Base-by-base conservation (phyloP, 2,329 filamentous ascomycete species). In the Mycosphaerella sp. region DNA sequence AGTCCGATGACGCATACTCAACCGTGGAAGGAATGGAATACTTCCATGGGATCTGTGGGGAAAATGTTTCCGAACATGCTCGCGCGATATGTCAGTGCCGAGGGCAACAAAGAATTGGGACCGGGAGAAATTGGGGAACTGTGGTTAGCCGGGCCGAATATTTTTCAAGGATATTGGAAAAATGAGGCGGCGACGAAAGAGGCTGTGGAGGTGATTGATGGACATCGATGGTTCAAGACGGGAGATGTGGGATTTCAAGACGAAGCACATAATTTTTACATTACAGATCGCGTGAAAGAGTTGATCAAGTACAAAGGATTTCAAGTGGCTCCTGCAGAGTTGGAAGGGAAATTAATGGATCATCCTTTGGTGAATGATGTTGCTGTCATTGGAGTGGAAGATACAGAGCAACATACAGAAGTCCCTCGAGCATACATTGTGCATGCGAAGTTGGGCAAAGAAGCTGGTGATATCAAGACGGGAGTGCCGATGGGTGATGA, bases 191-290 rank as follows among this genome's bases (percentile, higher is more conserved):
- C 84, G 2, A 89, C 88, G 2, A 76, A 74, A 2, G 83, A 88
- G 44, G 83, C 86, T 0, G 83, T 92, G 56, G 48, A 56, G 31
- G 87, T 86, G 2, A 54, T 61, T 6, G 89, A 95, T 60, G 89
- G 89, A 0, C 42, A 54, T 14, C 52, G 59, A 12, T 96, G 84
- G 75, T 95, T 95, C 78, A 91, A 85, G 71, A 95, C 91, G 0
- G 91, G 91, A 1, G 91, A 96, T 65, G 83, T 95, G 21, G 87
- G 89, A 2, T 84, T 86, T 59, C 81, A 87, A 64, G 89, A 95
- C 66, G 74, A 79, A 45, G 78, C 87, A 51, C 87, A 87, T 36
- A 88, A 95, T 66, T 89, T 95, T 64, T 95, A 84, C 74, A 92
- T 95, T 67, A 95, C 91, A 1, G 91, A 96, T 67, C 85, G 90